Conservation (phyloP, 257 asterid species). For the Petrea volubilis region DNA sequence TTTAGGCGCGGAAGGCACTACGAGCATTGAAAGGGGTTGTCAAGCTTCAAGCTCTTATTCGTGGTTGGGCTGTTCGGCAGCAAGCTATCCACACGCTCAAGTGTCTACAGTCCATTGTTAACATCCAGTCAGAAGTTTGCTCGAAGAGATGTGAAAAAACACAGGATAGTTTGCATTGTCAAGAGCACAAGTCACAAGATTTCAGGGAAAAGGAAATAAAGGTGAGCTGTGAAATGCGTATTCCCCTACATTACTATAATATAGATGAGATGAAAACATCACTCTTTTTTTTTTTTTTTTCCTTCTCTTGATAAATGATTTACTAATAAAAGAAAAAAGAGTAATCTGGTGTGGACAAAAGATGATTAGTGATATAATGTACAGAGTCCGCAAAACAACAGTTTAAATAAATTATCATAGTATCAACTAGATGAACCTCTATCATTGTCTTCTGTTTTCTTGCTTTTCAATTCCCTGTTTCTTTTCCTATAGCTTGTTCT, state of each 20-base stretch:
- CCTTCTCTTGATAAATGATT: neutral
- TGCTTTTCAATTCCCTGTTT: neutral
- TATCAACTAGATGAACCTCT: too few relatives aligned
- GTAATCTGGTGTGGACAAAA: neutral
- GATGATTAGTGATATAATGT: neutral
- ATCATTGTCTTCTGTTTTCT: neutral
- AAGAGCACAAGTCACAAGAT: constrained; percentile 43
- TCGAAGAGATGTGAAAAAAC: constrained; percentile 61
- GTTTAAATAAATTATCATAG: too few relatives aligned
- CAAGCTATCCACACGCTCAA: constrained; percentile 83
- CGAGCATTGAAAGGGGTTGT: constrained; percentile 85
- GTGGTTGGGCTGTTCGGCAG: constrained; percentile 89
- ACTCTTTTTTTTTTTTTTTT: neutral
- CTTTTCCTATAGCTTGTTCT: neutral
- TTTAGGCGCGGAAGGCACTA: constrained; percentile 87
- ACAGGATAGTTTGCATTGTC: constrained; percentile 33
- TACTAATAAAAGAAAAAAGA: neutral
- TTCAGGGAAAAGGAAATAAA: constrained; percentile 64
- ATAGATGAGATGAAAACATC: neutral
- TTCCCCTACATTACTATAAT: neutral
- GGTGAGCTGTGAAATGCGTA: constrained; percentile 38
- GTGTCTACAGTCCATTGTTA: constrained; percentile 83
- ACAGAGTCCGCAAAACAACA: neutral
- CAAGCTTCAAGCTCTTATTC: constrained; percentile 90
- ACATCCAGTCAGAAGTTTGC: constrained; percentile 77